These are phyloP conservation scores for Umbelopsis sp. DNA, from an alignment of 192 early-diverging fungal species.

Conservation along the genomic window DNA sequence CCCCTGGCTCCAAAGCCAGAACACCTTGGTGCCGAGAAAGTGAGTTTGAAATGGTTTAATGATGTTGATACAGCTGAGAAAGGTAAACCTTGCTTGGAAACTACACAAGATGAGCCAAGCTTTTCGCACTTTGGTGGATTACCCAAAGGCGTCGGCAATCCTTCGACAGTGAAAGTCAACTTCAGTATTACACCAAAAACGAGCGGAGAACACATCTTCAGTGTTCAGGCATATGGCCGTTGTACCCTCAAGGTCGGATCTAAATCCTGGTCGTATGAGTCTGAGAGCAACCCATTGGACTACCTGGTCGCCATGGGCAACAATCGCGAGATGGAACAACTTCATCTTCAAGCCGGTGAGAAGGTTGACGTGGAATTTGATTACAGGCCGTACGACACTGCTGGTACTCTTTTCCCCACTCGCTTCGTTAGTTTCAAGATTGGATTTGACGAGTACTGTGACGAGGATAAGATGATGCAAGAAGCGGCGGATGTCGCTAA, in stretches of 20 bases:
- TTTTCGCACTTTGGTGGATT: background rate
- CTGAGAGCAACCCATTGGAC: background rate
- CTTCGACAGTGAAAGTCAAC: background rate
- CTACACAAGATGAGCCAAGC: background rate
- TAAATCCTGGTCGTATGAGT: background rate
- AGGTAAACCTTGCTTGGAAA: background rate
- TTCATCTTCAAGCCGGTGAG: background rate
- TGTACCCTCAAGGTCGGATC: background rate
- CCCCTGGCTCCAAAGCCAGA: background rate
- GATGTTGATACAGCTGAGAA: background rate
- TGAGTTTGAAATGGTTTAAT: background rate
- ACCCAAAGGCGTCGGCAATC: background rate
- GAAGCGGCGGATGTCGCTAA: conserved; percentile 11
- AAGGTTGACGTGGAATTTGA: background rate
- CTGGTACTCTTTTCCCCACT: too few species aligned
- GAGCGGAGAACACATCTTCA: background rate
- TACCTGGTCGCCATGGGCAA: conserved; percentile 1
- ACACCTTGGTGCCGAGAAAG: background rate
- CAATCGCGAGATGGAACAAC: background rate
- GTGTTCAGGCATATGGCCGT: background rate
- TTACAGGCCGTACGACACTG: background rate
- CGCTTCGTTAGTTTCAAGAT: background rate
- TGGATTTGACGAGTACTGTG: conserved; percentile 13
- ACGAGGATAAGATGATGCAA: conserved; percentile 19
- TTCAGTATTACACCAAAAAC: background rate